A percentile compares a stretch with the other conserved stretches of the same genome.
These are phyloP conservation scores for Exobasidium cylindrosporum DNA, from an alignment of 1,284 basidiomycete genomes.

Conservation along the genomic window DNA sequence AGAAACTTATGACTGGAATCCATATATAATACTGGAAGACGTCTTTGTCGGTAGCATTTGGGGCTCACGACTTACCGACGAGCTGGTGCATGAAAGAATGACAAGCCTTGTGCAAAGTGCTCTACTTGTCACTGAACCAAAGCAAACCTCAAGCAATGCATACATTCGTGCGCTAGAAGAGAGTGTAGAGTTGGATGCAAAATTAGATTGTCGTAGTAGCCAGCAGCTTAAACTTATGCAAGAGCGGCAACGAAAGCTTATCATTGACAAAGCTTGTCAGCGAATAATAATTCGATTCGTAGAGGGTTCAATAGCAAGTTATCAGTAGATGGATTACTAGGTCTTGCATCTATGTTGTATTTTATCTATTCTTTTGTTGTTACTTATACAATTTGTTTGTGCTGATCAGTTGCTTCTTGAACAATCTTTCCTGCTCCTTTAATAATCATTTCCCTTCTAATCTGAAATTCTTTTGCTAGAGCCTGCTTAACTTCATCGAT, in stretches of 20 bases:
- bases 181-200: neutral
- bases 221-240: neutral
- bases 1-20: neutral
- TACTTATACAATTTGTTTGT: neutral
- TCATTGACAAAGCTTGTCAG: neutral
- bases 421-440: slow-evolving; percentile 31
- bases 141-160: neutral
- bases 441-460: slow-evolving; percentile 34
- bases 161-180: slow-evolving; percentile 13
- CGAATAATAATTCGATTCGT: neutral
- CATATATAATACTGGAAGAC: neutral
- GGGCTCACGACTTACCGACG: neutral
- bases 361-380: too few relatives aligned
- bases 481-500: slow-evolving; percentile 58
- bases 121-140: neutral
- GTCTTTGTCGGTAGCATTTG: slow-evolving; percentile 1
- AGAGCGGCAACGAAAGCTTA: neutral
- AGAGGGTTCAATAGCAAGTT: neutral
- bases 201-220: neutral
- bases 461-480: slow-evolving; percentile 41
- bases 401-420: slow-evolving; percentile 8
- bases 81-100: neutral
- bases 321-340: slow-evolving; percentile 6
- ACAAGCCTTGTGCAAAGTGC: neutral
- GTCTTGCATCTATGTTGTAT: too few relatives aligned